phyloP scores from a whole-genome alignment of 192 early-diverging fungal species.

The Coemansia sp. region DNA sequence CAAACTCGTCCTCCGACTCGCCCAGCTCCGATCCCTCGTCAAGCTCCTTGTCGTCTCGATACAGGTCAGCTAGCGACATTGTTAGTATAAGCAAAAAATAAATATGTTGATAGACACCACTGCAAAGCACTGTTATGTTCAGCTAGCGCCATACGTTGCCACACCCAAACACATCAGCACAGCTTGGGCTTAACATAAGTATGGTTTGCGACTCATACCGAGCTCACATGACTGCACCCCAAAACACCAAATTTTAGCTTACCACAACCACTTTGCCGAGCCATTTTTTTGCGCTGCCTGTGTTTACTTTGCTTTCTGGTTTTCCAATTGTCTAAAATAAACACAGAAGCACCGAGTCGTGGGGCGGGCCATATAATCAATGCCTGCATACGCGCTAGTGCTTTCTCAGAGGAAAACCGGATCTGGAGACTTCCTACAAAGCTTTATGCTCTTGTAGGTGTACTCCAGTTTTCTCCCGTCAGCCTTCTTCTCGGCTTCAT shows the following conservation, averaged over 20 bases:
- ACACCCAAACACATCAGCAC: not conserved
- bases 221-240: not conserved
- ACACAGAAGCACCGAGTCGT: slow-evolving; percentile 21
- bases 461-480: not conserved
- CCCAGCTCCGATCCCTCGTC: slow-evolving; percentile 12
- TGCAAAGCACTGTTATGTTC: not conserved
- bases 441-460: not conserved
- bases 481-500: not conserved
- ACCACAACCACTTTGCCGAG: not conserved
- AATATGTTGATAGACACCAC: not conserved
- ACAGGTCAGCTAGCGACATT: slow-evolving; percentile 52
- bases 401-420: slow-evolving; percentile 16
- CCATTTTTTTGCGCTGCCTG: not conserved
- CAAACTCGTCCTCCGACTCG: slow-evolving; percentile 40
- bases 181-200: not conserved
- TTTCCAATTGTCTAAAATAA: slow-evolving; percentile 10
- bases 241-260: not conserved
- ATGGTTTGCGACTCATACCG: slow-evolving; percentile 2
- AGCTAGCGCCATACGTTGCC: not conserved
- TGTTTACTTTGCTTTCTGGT: not conserved
- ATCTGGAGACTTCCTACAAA: too few species aligned
- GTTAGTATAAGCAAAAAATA: not conserved
- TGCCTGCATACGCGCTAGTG: slow-evolving; percentile 19
- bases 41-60: slow-evolving; percentile 19
- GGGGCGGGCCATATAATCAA: slow-evolving; percentile 11